Evolutionary conservation across 371 early-diverging fungal species (phyloP).

Genomic region (Mortierella polycephala): DNA sequence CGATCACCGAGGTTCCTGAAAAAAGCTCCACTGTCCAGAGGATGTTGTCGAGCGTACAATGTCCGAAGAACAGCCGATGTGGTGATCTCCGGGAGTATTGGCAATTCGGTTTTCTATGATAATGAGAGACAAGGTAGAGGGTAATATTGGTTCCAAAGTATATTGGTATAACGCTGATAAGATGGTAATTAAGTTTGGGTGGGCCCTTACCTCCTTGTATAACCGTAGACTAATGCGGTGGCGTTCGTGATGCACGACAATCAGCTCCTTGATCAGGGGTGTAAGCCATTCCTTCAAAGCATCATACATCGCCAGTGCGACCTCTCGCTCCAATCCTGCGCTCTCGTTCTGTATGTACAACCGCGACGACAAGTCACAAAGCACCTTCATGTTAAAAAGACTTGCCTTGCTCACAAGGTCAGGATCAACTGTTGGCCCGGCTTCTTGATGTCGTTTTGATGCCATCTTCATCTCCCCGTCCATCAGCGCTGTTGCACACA

Average conservation of each 20-base stretch:
- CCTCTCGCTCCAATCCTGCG: conserved; percentile 26
- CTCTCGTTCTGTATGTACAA: conserved; percentile 33
- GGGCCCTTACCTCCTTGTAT: conserved; percentile 5
- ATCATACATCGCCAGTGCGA: conserved; percentile 11
- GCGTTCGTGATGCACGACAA: conserved; percentile 24
- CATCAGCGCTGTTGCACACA: conserved; percentile 13
- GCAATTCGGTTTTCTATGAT: too few relatives aligned
- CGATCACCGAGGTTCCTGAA: conserved; percentile 12
- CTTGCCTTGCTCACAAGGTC: conserved; percentile 10
- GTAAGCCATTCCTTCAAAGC: conserved; percentile 35
- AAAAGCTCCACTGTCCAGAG: conserved; percentile 10
- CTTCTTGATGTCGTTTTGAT: conserved; percentile 6
- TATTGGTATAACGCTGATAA: too few relatives aligned
- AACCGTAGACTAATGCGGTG: conserved; percentile 10
- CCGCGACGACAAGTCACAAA: conserved; percentile 22
- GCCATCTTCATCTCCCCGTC: conserved; percentile 9
- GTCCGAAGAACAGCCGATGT: conserved; percentile 4
- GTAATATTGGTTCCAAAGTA: not conserved
- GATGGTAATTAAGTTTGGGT: too few relatives aligned
- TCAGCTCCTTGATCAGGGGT: conserved; percentile 30
- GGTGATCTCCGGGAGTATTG: too few relatives aligned
- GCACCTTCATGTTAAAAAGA: conserved; percentile 26
- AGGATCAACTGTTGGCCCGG: not conserved
- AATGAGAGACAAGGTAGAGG: not conserved
- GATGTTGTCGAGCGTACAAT: conserved; percentile 18